Conservation (phyloP, 306 rosid species). For the Pueraria montana region DNA sequence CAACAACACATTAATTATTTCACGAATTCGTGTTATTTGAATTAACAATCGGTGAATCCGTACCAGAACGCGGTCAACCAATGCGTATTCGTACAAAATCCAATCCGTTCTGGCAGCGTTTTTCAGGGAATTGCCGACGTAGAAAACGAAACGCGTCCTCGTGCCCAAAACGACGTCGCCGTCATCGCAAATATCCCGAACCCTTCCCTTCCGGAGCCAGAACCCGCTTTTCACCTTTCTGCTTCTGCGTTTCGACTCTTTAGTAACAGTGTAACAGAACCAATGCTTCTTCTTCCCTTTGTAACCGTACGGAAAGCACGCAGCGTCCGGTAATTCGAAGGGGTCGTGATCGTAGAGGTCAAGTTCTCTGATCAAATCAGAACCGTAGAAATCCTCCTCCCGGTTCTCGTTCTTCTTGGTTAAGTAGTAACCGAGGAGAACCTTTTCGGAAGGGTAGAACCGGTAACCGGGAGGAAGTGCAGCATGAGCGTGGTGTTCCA, state of each 20-base stretch:
- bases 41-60: too few relatives aligned
- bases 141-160: slow-evolving; percentile 62
- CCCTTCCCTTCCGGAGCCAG: slow-evolving; percentile 68
- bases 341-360: slow-evolving; percentile 62
- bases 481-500: not conserved
- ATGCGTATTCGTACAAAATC: too few relatives aligned
- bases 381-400: slow-evolving; percentile 38
- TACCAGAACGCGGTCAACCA: too few relatives aligned
- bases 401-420: slow-evolving; percentile 51
- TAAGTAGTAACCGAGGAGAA: slow-evolving; percentile 66
- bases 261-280: slow-evolving; percentile 62
- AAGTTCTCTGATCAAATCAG: slow-evolving; percentile 64
- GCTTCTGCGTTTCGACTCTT: slow-evolving; percentile 44
- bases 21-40: too few relatives aligned
- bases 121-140: slow-evolving; percentile 55
- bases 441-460: slow-evolving; percentile 73
- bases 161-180: slow-evolving; percentile 60
- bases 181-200: slow-evolving; percentile 42
- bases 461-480: slow-evolving; percentile 67
- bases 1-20: too few relatives aligned
- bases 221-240: slow-evolving; percentile 66
- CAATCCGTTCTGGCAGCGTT: slow-evolving; percentile 56
- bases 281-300: slow-evolving; percentile 67
- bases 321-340: slow-evolving; percentile 57
- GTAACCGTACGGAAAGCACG: slow-evolving; percentile 56